phyloP scores from a whole-genome alignment of 1,284 basidiomycete genomes.

The Mycena citricolor region DNA sequence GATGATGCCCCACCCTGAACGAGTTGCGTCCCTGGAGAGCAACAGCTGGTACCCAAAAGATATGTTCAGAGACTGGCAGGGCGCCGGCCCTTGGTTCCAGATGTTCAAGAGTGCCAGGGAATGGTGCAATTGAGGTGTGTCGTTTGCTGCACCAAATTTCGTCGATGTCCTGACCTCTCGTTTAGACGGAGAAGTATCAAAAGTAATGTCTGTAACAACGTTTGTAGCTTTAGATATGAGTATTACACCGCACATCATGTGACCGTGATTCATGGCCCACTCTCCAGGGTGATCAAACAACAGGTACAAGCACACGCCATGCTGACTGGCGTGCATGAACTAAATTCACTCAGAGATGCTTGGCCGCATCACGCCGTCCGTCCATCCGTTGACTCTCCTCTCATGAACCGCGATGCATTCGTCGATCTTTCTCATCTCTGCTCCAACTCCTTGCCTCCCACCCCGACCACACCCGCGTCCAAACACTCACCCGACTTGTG shows the following conservation, averaged over 20 bases:
- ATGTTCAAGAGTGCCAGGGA: slow-evolving; percentile 90
- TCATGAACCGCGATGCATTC: too few species aligned
- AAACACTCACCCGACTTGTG: slow-evolving; percentile 17
- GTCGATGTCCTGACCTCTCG: not conserved
- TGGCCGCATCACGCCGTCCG: too few species aligned
- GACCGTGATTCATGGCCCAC: too few species aligned
- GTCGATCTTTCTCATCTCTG: too few species aligned
- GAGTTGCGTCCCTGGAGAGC: slow-evolving; percentile 73
- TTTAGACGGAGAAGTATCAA: not conserved
- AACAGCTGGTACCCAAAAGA: slow-evolving; percentile 82
- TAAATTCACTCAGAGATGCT: too few species aligned
- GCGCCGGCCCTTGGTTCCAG: slow-evolving; percentile 90
- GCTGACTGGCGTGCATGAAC: too few species aligned
- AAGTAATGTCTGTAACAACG: not conserved
- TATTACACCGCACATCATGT: too few species aligned
- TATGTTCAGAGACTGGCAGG: slow-evolving; percentile 59
- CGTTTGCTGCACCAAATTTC: not conserved
- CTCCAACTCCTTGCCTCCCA: too few species aligned
- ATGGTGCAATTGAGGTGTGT: slow-evolving; percentile 43
- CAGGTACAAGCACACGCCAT: too few species aligned
- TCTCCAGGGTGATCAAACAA: too few species aligned
- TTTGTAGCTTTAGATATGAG: too few species aligned
- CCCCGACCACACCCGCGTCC: not conserved
- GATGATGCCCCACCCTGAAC: slow-evolving; percentile 95
- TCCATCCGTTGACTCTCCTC: too few species aligned